phyloP scores from a whole-genome alignment of 768 basidiomycete species.

The Hygrophoropsis aurantiaca region DNA sequence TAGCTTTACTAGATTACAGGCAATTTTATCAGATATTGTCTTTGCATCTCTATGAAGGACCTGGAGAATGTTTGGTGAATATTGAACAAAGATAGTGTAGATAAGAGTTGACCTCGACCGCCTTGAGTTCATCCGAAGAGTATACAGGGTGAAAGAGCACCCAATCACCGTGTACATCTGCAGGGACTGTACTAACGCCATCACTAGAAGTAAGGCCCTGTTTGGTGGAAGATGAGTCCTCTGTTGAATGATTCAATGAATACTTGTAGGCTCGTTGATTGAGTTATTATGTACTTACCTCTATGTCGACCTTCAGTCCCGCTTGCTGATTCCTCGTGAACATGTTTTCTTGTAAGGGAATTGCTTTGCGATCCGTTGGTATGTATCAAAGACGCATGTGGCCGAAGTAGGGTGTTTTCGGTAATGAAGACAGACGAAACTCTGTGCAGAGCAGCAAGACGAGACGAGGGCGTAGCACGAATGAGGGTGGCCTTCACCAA shows the following conservation, averaged over 20 bases:
- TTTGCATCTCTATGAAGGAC: slow-evolving; percentile 68
- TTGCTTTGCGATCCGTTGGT: slow-evolving; percentile 18
- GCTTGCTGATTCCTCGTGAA: slow-evolving; percentile 17
- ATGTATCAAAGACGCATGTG: slow-evolving; percentile 20
- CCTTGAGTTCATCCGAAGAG: slow-evolving; percentile 64
- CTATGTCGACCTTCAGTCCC: slow-evolving; percentile 37
- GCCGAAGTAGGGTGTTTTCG: background rate
- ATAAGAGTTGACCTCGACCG: slow-evolving; percentile 57
- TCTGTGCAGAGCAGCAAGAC: slow-evolving; percentile 8
- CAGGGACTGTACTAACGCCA: slow-evolving; percentile 54
- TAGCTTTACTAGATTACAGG: slow-evolving; percentile 58
- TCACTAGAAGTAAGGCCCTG: slow-evolving; percentile 21
- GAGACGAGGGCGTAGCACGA: slow-evolving; percentile 6
- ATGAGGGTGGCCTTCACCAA: slow-evolving; percentile 4
- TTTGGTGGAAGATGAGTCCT: slow-evolving; percentile 21
- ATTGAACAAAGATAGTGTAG: slow-evolving; percentile 2
- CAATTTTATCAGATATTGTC: slow-evolving; percentile 73
- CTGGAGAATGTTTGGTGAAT: slow-evolving; percentile 34
- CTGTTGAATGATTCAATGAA: slow-evolving; percentile 10
- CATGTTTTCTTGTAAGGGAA: slow-evolving; percentile 21
- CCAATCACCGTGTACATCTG: slow-evolving; percentile 74
- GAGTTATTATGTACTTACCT: slow-evolving; percentile 19
- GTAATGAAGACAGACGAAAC: background rate
- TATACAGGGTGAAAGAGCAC: slow-evolving; percentile 95
- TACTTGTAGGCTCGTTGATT: too few relatives aligned